phyloP scores from a whole-genome alignment of 75 land plant species.

The Picea sitchensis region DNA sequence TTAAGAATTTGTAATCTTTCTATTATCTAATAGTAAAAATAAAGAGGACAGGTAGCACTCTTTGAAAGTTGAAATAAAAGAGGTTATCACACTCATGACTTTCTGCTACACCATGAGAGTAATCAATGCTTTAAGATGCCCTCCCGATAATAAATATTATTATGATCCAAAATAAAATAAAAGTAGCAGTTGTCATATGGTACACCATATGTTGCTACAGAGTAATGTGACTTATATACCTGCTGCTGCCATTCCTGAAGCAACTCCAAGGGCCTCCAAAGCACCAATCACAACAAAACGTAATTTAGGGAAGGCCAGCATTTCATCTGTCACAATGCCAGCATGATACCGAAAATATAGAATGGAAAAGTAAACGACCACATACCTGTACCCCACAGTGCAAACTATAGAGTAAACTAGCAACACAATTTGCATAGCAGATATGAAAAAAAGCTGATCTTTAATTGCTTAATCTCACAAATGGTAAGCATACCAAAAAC shows the following conservation, averaged over 20 bases:
- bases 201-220: neutral
- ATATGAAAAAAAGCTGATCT: neutral
- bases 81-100: neutral
- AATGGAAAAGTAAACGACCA: slow-evolving; percentile 73
- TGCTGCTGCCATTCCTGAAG: slow-evolving; percentile 82
- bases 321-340: slow-evolving; percentile 79
- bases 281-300: slow-evolving; percentile 65
- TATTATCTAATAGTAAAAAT: neutral
- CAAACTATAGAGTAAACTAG: neutral
- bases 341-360: slow-evolving; percentile 49
- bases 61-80: neutral
- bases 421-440: neutral
- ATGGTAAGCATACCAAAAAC: neutral
- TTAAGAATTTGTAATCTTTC: neutral
- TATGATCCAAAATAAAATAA: neutral
- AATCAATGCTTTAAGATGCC: neutral
- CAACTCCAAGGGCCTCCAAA: slow-evolving; percentile 88
- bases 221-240: slow-evolving; percentile 30
- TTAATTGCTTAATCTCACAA: neutral
- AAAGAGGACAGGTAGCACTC: neutral
- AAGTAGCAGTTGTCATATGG: neutral
- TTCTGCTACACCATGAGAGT: neutral
- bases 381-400: slow-evolving; percentile 56
- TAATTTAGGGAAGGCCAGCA: slow-evolving; percentile 71
- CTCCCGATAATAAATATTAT: neutral